Evolutionary conservation across 371 early-diverging fungal genomes (phyloP).

Genomic region (Coemansia sp.): DNA sequence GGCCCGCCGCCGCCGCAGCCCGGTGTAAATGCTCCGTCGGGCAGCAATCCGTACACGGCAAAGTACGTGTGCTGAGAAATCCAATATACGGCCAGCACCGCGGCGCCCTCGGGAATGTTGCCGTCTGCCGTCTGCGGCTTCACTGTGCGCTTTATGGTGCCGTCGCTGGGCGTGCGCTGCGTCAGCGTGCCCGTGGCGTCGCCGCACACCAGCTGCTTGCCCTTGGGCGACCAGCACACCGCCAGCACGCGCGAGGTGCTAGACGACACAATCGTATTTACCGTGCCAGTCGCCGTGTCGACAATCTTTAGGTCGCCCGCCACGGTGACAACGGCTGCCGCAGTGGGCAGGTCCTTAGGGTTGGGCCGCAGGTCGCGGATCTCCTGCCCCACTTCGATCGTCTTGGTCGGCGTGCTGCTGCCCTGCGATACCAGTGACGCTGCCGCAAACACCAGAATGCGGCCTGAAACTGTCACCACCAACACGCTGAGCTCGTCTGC

Average conservation of each 20-base stretch:
- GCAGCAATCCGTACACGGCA: slow-evolving; percentile 40
- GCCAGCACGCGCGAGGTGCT: slow-evolving; percentile 7
- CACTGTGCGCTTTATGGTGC: slow-evolving; percentile 41
- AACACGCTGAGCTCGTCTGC: slow-evolving; percentile 42
- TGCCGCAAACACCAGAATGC: slow-evolving; percentile 35
- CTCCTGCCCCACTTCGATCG: slow-evolving; percentile 20
- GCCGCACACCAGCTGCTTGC: slow-evolving; percentile 52
- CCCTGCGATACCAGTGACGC: slow-evolving; percentile 15
- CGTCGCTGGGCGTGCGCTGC: slow-evolving; percentile 34
- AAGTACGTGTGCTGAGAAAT: slow-evolving; percentile 46
- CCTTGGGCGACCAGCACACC: slow-evolving; percentile 53
- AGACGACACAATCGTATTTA: slow-evolving; percentile 7
- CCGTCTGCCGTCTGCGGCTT: slow-evolving; percentile 28
- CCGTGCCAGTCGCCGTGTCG: slow-evolving; percentile 15
- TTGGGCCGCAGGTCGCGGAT: slow-evolving; percentile 47
- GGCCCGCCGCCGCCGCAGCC: slow-evolving; percentile 39
- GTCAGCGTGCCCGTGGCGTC: slow-evolving; percentile 23
- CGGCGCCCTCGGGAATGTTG: slow-evolving; percentile 11
- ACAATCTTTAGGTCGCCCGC: slow-evolving; percentile 29
- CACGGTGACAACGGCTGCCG: slow-evolving; percentile 36
- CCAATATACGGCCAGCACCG: slow-evolving; percentile 47
- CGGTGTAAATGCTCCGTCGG: slow-evolving; percentile 18
- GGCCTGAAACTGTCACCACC: slow-evolving; percentile 18
- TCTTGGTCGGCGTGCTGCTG: slow-evolving; percentile 9
- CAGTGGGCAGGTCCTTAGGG: slow-evolving; percentile 30